A percentile compares a stretch with the other conserved stretches of the same genome.
Evolutionary conservation across 345 rosid species (phyloP).

Genomic region (Clarkia xantiana): DNA sequence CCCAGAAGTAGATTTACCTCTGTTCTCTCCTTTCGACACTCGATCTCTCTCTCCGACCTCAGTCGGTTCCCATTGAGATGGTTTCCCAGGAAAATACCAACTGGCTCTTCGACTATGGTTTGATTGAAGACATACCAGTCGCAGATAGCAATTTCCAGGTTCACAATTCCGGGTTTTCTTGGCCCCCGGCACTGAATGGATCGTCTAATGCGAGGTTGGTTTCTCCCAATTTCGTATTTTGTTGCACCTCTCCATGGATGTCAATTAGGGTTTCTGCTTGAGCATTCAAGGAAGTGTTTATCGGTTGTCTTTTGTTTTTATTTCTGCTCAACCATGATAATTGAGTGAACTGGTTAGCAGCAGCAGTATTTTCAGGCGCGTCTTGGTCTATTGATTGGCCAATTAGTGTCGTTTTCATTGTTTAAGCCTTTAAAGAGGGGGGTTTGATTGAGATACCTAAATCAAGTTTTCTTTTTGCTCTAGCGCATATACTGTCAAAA

Average conservation of each 20-base stretch:
- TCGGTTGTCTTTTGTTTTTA: background rate
- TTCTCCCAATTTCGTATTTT: background rate
- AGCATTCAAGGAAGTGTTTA: background rate
- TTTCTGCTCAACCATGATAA: background rate
- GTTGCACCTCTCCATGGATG: background rate
- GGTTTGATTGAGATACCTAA: no score
- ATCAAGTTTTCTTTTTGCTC: no score
- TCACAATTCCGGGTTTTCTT: slow-evolving; percentile 44
- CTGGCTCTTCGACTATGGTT: slow-evolving; percentile 42
- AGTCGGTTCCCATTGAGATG: slow-evolving; percentile 16
- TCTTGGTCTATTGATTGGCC: no score
- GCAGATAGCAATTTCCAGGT: slow-evolving; percentile 35
- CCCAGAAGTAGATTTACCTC: background rate
- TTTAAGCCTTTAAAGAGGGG: no score
- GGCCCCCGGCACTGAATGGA: slow-evolving; percentile 48
- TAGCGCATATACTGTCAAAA: no score
- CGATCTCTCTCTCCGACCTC: background rate
- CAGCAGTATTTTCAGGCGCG: no score
- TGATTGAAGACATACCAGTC: slow-evolving; percentile 62
- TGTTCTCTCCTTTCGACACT: background rate
- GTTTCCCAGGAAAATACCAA: slow-evolving; percentile 52
- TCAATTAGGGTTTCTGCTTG: background rate
- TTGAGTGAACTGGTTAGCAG: no score
- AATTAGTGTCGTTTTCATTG: no score
- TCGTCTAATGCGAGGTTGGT: slow-evolving; percentile 43